Evolutionary conservation across 768 basidiomycete species (phyloP), one percentile per base, ranked within the genome.

Genomic region (Termitomyces sp.): DNA sequence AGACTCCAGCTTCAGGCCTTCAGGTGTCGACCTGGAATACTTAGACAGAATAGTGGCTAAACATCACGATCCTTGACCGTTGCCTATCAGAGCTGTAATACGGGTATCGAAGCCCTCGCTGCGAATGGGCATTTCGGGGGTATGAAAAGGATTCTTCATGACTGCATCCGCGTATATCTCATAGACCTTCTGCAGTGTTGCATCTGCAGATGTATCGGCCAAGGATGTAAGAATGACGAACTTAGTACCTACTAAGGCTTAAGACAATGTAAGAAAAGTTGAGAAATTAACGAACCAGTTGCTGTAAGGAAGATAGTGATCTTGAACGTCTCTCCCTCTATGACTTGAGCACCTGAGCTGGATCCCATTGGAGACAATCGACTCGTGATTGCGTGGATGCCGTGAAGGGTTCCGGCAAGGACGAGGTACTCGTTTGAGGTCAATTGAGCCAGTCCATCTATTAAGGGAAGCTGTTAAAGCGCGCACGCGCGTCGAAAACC

Each of bases 141-240:
- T 96, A 74, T 98, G 94, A 75, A 99, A 99, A 0, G 97, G 97
- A 70, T 98, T 98, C 80, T 98, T 98, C 93, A 98, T 96, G 58
- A 95, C 95, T 1, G 91, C 87, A 70, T 98, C 97, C 0, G 96
- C 84, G 72, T 98, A 99, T 20, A 84, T 86, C 72, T 98, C 94
- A 74, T 98, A 98, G 51, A 94, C 88, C 72, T 88, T 92, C 68
- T 90, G 88, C 44, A 99, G 78, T 22, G 90, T 78, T 3, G 83
- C 68, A 55, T 84, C 93, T 38, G 91, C 86, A 1, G 83, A 83
- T 8, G 84, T 77, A 67, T 94, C 92, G 2, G 85, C 79, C 42
- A 92, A 75, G 1, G 95, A 94, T 18, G 94, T 94, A 48, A 97
- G 75, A 5, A 98, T 80, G 4, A 99, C 94, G 67, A 98, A 97